These are phyloP conservation scores for Diaporthe velutina DNA, from an alignment of 2,329 filamentous ascomycete genomes.

Conservation along the genomic window DNA sequence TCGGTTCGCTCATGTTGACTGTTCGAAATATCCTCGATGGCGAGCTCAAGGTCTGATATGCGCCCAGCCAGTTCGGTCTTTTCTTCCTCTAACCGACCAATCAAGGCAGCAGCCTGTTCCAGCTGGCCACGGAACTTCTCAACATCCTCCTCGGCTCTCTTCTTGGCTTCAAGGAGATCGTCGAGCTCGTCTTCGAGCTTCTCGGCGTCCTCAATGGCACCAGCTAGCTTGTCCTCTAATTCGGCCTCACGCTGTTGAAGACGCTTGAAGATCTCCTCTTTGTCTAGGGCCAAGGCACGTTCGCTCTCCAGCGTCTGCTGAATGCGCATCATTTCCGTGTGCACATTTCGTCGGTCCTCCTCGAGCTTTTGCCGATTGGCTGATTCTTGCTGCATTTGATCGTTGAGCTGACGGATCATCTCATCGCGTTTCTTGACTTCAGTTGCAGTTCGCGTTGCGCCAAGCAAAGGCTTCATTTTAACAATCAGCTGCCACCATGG, in stretches of 20 bases:
- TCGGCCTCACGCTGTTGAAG: slow-evolving; percentile 92
- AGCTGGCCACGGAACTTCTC: slow-evolving; percentile 84
- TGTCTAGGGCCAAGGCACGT: slow-evolving; percentile 93
- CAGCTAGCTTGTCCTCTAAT: slow-evolving; percentile 91
- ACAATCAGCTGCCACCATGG: slow-evolving; percentile 98
- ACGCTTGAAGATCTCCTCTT: slow-evolving; percentile 99
- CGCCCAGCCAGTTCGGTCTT: slow-evolving; percentile 80
- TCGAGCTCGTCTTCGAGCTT: slow-evolving; percentile 94
- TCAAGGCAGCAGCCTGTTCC: slow-evolving; percentile 91
- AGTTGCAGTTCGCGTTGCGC: slow-evolving; percentile 89
- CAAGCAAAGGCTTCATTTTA: slow-evolving; percentile 94
- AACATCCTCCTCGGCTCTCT: slow-evolving; percentile 86
- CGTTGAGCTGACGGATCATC: slow-evolving; percentile 88
- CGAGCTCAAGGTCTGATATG: slow-evolving; percentile 76
- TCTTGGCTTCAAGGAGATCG: slow-evolving; percentile 88
- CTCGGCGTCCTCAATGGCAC: slow-evolving; percentile 94
- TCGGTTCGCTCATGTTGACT: slow-evolving; percentile 80
- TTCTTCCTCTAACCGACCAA: slow-evolving; percentile 86
- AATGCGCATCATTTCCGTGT: slow-evolving; percentile 88
- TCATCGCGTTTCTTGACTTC: slow-evolving; percentile 97
- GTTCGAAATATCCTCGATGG: slow-evolving; percentile 78
- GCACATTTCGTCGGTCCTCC: slow-evolving; percentile 89
- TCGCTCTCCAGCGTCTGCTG: slow-evolving; percentile 97
- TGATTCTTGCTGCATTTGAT: slow-evolving; percentile 83
- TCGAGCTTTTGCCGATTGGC: slow-evolving; percentile 84